Base-by-base conservation (phyloP, 2,329 filamentous ascomycete genomes). In the Escovopsis weberi region DNA sequence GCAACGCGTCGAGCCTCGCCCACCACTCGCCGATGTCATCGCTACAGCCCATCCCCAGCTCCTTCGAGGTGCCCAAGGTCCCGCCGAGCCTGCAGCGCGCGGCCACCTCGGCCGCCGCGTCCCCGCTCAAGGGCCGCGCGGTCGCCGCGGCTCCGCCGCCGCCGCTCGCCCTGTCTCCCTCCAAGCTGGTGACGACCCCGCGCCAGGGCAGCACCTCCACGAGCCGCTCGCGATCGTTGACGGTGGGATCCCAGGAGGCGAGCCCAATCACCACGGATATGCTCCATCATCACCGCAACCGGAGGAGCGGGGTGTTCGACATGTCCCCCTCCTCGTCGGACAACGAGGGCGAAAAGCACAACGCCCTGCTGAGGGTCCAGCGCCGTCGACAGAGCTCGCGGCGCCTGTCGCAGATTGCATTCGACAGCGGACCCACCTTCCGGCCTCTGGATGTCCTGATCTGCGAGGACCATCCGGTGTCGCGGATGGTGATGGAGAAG, bases 401-500 rank as follows among this genome's bases (percentile, higher is more conserved):
- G 18, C 78, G 91, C 40, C 74, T 96, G 56, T 98, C 91, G 0
- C 87, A 94, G 54, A 88, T 96, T 54, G 88, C 81, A 40, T 70
- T 94, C 33, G 75, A 82, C 35, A 87, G 89, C 42, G 82, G 82
- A 0, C 91, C 91, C 3, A 75, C 80, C 33, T 98, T 95, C 63
- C 76, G 91, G 28, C 87, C 91, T 2, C 65, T 98, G 41, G 91
- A 98, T 60, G 83, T 98, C 6, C 70, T 98, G 41, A 94, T 98
- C 41, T 96, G 91, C 58, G 91, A 98, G 63, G 91, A 98, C 55
- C 91, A 98, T 59, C 91, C 91, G 0, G 89, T 98, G 4, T 94
- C 91, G 6, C 78, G 89, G 19, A 80, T 98, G 68, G 89, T 98
- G n/a, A 96, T 98, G 89, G 91, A 98, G 58, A 91, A 94, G 53